Percentiles rank a stretch among this genome's conserved stretches.
Conservation (phyloP, 1,284 basidiomycete species). For the Gymnopus androsaceus region DNA sequence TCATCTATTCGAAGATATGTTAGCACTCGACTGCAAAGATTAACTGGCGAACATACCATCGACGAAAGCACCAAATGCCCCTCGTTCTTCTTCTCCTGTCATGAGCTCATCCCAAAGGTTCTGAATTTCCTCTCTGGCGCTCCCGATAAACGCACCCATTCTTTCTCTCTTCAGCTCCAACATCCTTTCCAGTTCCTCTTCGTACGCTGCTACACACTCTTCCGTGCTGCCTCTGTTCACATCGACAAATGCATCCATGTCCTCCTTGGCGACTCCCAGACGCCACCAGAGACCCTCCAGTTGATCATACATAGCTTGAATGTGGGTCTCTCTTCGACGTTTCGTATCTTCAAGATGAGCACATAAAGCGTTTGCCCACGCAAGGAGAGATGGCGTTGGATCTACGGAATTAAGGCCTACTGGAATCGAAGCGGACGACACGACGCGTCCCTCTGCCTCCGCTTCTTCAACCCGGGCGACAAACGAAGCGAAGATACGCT, state of each 20-base stretch:
- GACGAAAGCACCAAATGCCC: slow-evolving; percentile 77
- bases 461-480: slow-evolving; percentile 63
- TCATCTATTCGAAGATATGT: slow-evolving; percentile 61
- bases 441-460: slow-evolving; percentile 46
- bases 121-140: slow-evolving; percentile 81
- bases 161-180: slow-evolving; percentile 84
- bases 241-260: slow-evolving; percentile 84
- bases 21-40: background rate
- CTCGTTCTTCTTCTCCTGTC: slow-evolving; percentile 80
- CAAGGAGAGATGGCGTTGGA: slow-evolving; percentile 62
- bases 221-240: slow-evolving; percentile 77
- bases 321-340: slow-evolving; percentile 67
- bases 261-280: slow-evolving; percentile 68
- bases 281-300: slow-evolving; percentile 81
- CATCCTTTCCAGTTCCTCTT: slow-evolving; percentile 90
- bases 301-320: slow-evolving; percentile 86
- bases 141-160: slow-evolving; percentile 84
- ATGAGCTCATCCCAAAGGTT: slow-evolving; percentile 87
- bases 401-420: slow-evolving; percentile 61
- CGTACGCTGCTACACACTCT: slow-evolving; percentile 76
- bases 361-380: slow-evolving; percentile 63
- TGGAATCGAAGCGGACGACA: slow-evolving; percentile 24
- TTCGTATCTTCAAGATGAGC: slow-evolving; percentile 70
- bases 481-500: slow-evolving; percentile 63
- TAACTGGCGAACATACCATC: slow-evolving; percentile 59